phyloP scores from a whole-genome alignment of 2,329 filamentous ascomycete species.

The Cyphellophora attinorum region DNA sequence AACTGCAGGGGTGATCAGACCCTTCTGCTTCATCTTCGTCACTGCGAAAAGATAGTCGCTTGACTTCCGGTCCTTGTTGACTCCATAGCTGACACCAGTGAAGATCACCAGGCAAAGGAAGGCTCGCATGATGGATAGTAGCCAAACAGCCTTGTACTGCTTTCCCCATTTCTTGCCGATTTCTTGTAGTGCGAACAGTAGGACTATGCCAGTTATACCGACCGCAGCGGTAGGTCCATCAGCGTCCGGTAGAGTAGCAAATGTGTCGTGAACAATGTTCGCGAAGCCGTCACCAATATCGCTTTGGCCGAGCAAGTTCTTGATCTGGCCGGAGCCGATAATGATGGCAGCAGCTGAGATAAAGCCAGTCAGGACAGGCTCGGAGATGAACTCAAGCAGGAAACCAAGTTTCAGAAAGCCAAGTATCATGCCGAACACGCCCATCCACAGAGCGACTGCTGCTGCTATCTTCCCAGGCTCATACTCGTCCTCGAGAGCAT shows the following conservation, averaged over 20 bases:
- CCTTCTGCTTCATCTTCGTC: slow-evolving; percentile 46
- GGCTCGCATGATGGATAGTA: slow-evolving; percentile 49
- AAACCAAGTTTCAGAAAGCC: slow-evolving; percentile 57
- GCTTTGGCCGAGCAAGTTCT: slow-evolving; percentile 46
- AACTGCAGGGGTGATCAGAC: slow-evolving; percentile 41
- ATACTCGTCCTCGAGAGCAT: slow-evolving; percentile 42
- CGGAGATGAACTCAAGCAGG: slow-evolving; percentile 55
- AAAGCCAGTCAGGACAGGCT: slow-evolving; percentile 55
- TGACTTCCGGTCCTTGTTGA: slow-evolving; percentile 37
- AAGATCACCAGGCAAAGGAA: slow-evolving; percentile 52
- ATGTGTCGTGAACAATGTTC: slow-evolving; percentile 48
- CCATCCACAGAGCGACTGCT: slow-evolving; percentile 54
- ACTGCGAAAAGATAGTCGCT: slow-evolving; percentile 46
- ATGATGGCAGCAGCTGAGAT: slow-evolving; percentile 57
- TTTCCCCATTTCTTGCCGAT: slow-evolving; percentile 51
- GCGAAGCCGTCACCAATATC: slow-evolving; percentile 43
- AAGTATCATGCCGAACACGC: slow-evolving; percentile 49
- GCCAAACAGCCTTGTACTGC: slow-evolving; percentile 47
- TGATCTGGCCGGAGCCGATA: slow-evolving; percentile 54
- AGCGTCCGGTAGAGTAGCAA: slow-evolving; percentile 45
- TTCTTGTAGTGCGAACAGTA: slow-evolving; percentile 48
- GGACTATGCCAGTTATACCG: slow-evolving; percentile 46
- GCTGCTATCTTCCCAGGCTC: slow-evolving; percentile 47
- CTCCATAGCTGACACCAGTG: slow-evolving; percentile 52
- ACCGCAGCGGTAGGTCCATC: slow-evolving; percentile 50